phyloP scores from a whole-genome alignment of 345 rosid genomes.

The Fremontodendron californicum region DNA sequence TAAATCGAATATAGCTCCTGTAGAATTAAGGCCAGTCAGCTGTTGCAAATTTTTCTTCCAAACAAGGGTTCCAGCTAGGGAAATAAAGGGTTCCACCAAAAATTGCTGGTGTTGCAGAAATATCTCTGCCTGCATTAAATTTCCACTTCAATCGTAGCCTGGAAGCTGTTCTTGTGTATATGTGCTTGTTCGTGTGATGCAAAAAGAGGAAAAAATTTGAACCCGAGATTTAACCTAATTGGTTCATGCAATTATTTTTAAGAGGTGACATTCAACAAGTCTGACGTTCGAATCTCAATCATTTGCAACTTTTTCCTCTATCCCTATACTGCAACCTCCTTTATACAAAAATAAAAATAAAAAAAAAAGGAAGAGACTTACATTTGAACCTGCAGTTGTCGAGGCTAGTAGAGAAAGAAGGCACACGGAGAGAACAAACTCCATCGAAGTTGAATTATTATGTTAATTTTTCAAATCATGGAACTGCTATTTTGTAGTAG shows the following conservation, averaged over 20 bases:
- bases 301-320: no score
- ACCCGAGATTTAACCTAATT: no score
- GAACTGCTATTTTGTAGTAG: neutral
- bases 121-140: conserved; percentile 44
- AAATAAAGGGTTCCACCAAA: conserved; percentile 35
- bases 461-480: neutral
- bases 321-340: no score
- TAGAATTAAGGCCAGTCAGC: conserved; percentile 33
- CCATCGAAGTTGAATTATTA: neutral
- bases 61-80: conserved; percentile 46
- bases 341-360: no score
- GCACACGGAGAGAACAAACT: neutral
- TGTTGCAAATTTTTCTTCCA: conserved; percentile 43
- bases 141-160: conserved; percentile 34
- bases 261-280: no score
- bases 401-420: neutral
- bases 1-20: conserved; percentile 12
- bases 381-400: neutral
- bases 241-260: no score
- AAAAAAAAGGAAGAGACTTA: neutral
- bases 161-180: conserved; percentile 4
- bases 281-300: no score
- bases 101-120: conserved; percentile 43
- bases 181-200: neutral
- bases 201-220: neutral